These are phyloP conservation scores for Cladophialophora exuberans DNA, from an alignment of 2,329 filamentous ascomycete species.

Conservation along the genomic window DNA sequence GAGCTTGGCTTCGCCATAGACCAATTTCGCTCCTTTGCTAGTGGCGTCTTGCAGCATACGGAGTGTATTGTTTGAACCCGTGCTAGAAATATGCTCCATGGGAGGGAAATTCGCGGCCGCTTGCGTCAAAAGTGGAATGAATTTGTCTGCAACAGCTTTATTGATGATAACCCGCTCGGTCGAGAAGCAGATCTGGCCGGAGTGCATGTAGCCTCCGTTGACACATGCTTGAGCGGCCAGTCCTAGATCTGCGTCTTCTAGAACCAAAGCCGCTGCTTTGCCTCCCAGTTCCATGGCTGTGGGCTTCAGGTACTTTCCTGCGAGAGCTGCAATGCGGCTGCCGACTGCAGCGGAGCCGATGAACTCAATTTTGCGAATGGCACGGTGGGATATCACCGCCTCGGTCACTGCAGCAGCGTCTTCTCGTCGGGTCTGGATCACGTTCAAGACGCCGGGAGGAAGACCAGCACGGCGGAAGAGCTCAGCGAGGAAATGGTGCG, in stretches of 20 bases:
- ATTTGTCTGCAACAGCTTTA: constrained; percentile 78
- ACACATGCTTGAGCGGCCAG: constrained; percentile 49
- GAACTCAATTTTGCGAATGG: constrained; percentile 79
- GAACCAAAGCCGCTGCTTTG: constrained; percentile 87
- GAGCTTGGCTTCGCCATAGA: constrained; percentile 71
- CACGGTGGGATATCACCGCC: constrained; percentile 69
- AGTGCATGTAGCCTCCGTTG: constrained; percentile 90
- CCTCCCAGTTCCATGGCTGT: constrained; percentile 89
- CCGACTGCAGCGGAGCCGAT: constrained; percentile 87
- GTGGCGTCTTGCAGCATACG: constrained; percentile 74
- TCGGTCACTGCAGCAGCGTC: constrained; percentile 70
- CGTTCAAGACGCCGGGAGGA: constrained; percentile 78
- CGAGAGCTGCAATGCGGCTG: constrained; percentile 78
- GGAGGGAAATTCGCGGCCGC: constrained; percentile 78
- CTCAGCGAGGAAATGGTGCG: constrained; percentile 76
- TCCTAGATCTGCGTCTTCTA: constrained; percentile 74
- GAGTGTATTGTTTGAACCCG: constrained; percentile 79
- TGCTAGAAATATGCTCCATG: constrained; percentile 76
- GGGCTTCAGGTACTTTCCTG: constrained; percentile 76
- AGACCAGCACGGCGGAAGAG: constrained; percentile 79
- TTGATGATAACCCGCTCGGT: constrained; percentile 88
- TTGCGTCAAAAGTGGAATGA: constrained; percentile 75
- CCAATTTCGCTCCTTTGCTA: constrained; percentile 77
- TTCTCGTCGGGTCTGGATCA: constrained; percentile 78
- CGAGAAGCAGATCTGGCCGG: constrained; percentile 90